Conservation (phyloP, 2,329 filamentous ascomycete species). For the Fusarium lyarnte region DNA sequence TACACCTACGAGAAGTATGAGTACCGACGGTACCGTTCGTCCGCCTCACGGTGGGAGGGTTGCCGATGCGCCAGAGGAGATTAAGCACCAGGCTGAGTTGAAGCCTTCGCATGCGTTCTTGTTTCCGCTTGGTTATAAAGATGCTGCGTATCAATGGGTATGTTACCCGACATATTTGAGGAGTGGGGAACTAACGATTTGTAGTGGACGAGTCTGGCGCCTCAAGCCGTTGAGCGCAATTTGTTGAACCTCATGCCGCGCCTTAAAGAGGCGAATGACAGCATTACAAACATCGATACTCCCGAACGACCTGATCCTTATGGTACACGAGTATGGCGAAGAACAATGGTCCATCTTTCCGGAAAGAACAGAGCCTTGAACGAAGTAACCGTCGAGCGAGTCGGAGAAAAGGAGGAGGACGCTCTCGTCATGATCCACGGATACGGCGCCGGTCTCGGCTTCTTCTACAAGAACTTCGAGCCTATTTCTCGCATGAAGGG, state of each 20-base stretch:
- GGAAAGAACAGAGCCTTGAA: slow-evolving; percentile 91
- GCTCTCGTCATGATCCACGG: slow-evolving; percentile 96
- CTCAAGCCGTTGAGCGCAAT: slow-evolving; percentile 84
- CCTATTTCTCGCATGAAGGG: slow-evolving; percentile 79
- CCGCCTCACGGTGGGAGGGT: slow-evolving; percentile 32
- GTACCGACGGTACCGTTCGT: slow-evolving; percentile 44
- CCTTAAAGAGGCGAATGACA: slow-evolving; percentile 77
- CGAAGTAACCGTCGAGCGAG: slow-evolving; percentile 88
- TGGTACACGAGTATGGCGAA: slow-evolving; percentile 86
- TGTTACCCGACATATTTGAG: slow-evolving; percentile 41
- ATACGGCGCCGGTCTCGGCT: slow-evolving; percentile 94
- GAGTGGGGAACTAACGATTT: not conserved
- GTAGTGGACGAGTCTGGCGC: slow-evolving; percentile 86
- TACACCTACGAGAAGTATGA: slow-evolving; percentile 46
- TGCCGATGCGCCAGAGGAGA: slow-evolving; percentile 35
- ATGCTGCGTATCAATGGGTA: slow-evolving; percentile 92
- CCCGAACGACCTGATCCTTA: slow-evolving; percentile 75
- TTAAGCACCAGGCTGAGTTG: slow-evolving; percentile 43
- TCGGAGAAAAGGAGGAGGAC: slow-evolving; percentile 81
- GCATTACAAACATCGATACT: slow-evolving; percentile 60
- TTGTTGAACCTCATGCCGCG: slow-evolving; percentile 89
- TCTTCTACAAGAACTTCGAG: slow-evolving; percentile 99
- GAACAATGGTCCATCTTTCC: slow-evolving; percentile 82
- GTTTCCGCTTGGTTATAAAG: slow-evolving; percentile 92
- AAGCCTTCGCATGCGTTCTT: slow-evolving; percentile 52